These are phyloP conservation scores for Malassezia obtusa DNA, from an alignment of 1,284 basidiomycete genomes.

Conservation along the genomic window DNA sequence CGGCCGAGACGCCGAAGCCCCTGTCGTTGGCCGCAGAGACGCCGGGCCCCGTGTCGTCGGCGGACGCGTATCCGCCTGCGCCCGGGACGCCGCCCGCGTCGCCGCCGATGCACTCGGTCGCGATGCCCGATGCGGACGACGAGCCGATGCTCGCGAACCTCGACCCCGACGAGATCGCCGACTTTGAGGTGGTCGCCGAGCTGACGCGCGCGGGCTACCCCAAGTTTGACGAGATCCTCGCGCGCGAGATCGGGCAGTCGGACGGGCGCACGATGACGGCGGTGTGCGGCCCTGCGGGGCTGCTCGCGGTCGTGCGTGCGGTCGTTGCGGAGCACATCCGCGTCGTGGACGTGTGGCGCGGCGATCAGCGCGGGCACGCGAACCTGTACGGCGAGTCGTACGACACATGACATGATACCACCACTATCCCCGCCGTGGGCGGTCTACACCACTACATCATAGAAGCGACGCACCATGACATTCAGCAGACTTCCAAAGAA, in stretches of 20 bases:
- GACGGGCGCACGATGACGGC: constrained; percentile 60
- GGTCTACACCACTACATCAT: constrained; percentile 20
- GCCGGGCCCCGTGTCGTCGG: neutral
- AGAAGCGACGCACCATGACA: constrained; percentile 67
- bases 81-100: neutral
- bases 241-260: constrained; percentile 58
- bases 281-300: constrained; percentile 67
- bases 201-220: constrained; percentile 64
- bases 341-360: constrained; percentile 55
- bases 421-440: neutral
- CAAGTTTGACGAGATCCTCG: constrained; percentile 59
- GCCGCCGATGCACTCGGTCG: neutral
- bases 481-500: constrained; percentile 91
- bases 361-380: constrained; percentile 56
- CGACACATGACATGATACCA: constrained; percentile 23
- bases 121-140: neutral
- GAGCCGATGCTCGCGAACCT: constrained; percentile 49
- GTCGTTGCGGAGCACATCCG: constrained; percentile 59
- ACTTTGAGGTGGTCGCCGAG: constrained; percentile 61
- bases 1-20: no score
- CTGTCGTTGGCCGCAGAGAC: no score
- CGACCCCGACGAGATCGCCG: constrained; percentile 60
- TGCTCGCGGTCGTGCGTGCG: constrained; percentile 64
- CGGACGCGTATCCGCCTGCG: no score
- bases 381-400: constrained; percentile 40